Evolutionary conservation across 805 yeast species (phyloP).

Genomic region (Candida insectorum): DNA sequence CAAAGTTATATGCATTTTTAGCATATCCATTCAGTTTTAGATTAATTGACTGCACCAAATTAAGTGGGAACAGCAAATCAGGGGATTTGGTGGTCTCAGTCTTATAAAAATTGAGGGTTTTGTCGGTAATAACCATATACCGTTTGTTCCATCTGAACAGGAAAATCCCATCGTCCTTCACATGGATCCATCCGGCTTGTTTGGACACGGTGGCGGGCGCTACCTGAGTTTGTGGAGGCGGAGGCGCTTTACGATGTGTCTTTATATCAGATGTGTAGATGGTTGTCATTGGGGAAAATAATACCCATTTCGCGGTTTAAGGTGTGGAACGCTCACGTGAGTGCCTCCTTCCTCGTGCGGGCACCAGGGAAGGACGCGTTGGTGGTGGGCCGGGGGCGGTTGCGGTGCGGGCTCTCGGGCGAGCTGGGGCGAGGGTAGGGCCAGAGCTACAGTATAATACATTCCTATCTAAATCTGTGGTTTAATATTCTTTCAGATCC

Average conservation of each 20-base stretch:
- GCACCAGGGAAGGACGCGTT: too few species aligned
- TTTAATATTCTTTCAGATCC: conserved; percentile 78
- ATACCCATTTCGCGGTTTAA: too few species aligned
- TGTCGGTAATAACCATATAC: conserved; percentile 73
- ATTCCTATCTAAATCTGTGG: conserved; percentile 79
- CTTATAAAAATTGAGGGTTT: conserved; percentile 71
- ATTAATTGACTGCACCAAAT: conserved; percentile 39
- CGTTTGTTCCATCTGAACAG: conserved; percentile 92
- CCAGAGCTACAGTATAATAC: too few species aligned
- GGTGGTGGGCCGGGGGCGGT: too few species aligned
- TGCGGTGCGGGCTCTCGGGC: too few species aligned
- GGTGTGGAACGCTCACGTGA: too few species aligned
- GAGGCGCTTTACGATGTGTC: conserved; percentile 43
- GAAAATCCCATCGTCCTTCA: conserved; percentile 84
- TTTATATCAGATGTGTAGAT: conserved; percentile 40
- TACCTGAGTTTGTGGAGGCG: conserved; percentile 29
- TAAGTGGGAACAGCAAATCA: conserved; percentile 38
- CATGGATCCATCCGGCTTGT: conserved; percentile 80
- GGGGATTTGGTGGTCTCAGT: conserved; percentile 51
- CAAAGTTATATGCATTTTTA: conserved; percentile 61
- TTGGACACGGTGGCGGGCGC: conserved; percentile 25
- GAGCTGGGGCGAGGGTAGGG: too few species aligned
- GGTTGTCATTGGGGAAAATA: conserved; percentile 25
- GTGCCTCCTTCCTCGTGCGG: too few species aligned
- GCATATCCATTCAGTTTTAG: conserved; percentile 56